phyloP scores from a whole-genome alignment of 148 eudicot species.

The Silene latifolia region DNA sequence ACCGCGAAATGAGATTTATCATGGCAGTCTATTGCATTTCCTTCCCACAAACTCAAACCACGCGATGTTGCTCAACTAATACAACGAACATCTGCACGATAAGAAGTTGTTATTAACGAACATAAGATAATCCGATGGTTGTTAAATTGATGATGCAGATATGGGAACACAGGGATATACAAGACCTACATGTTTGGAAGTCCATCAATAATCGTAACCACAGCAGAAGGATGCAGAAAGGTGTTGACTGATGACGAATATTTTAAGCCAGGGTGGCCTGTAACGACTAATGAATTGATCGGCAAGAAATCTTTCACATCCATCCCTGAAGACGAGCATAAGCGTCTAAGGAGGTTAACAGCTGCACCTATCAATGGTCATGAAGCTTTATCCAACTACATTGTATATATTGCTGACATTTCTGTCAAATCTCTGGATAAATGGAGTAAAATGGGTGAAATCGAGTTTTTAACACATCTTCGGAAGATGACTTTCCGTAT shows the following conservation, averaged over 20 bases:
- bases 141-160: conserved; percentile 36
- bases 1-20: too few species aligned
- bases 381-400: conserved; percentile 68
- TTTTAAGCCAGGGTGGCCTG: conserved; percentile 92
- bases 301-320: conserved; percentile 74
- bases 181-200: conserved; percentile 78
- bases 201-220: conserved; percentile 68
- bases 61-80: too few species aligned
- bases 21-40: too few species aligned
- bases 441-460: conserved; percentile 66
- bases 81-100: too few species aligned
- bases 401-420: conserved; percentile 57
- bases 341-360: conserved; percentile 67
- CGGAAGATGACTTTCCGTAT: conserved; percentile 71
- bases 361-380: conserved; percentile 84
- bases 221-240: conserved; percentile 61
- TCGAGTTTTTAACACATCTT: conserved; percentile 68
- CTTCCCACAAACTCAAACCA: too few species aligned
- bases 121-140: not conserved
- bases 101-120: too few species aligned
- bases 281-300: conserved; percentile 53
- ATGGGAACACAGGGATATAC: conserved; percentile 67
- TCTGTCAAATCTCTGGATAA: conserved; percentile 48
- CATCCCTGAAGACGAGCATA: conserved; percentile 69
- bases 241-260: conserved; percentile 73